These are phyloP conservation scores for Luzula sylvatica DNA, from an alignment of 176 grass and related monocot species.

Conservation along the genomic window DNA sequence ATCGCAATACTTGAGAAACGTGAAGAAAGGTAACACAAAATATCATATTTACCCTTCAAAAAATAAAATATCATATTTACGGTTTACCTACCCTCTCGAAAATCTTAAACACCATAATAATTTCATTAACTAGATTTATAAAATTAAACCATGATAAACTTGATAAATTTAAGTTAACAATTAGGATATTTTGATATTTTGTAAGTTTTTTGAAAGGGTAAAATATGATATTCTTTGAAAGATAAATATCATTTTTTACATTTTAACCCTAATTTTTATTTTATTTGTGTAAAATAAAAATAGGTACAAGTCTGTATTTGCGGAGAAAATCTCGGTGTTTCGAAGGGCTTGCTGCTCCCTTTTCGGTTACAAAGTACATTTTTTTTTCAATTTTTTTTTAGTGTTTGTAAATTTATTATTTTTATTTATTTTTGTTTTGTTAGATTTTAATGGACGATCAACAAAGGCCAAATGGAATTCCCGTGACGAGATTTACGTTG, in stretches of 20 bases:
- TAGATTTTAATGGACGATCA: conserved; percentile 99
- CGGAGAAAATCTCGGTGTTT: conserved; percentile 90
- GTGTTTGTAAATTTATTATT: not conserved
- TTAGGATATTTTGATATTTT: no score
- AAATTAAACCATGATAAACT: no score
- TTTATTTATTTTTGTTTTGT: conserved; percentile 15
- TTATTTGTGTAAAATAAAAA: conserved; percentile 27
- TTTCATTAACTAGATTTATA: no score
- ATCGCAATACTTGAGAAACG: conserved; percentile 93
- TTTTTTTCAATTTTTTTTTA: conserved; percentile 5
- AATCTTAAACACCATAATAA: no score
- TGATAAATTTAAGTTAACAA: no score
- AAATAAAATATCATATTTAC: no score
- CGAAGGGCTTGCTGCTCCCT: conserved; percentile 88
- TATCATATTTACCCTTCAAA: no score
- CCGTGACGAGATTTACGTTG: conserved; percentile 77
- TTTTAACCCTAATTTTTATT: conserved; percentile 13
- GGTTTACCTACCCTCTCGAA: no score
- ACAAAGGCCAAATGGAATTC: conserved; percentile 81
- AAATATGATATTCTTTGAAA: no score
- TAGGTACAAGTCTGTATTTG: conserved; percentile 95
- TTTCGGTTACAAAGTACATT: conserved; percentile 86
- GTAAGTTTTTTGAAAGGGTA: no score
- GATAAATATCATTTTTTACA: no score
- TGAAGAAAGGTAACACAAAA: conserved; percentile 97